Base-by-base conservation (phyloP, 176 grass and related monocot species). In the Lolium rigidum region DNA sequence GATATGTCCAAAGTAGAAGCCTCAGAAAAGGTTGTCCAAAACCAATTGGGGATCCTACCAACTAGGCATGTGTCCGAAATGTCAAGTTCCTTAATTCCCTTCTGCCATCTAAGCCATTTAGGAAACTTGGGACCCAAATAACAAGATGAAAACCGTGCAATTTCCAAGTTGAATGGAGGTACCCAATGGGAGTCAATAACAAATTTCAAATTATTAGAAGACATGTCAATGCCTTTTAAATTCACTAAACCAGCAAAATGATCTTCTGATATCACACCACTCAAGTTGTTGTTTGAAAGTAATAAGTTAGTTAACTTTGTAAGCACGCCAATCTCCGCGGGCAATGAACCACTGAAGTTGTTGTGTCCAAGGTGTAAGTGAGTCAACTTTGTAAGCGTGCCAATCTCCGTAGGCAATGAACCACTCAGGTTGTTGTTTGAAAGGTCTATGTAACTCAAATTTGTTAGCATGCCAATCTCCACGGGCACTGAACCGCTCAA, bases 11-110 rank as follows among this genome's bases (percentile, higher is more conserved):
- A 35, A 57, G 8, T 0, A 3, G 0, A 10, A 15, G 25, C 11
- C 10, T 79, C 18, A 38, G 72, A 79, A 41, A 72, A 63, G 12
- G 10, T 8, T 16, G 70, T 59, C 84, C 89, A 90, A 47, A 90
- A 87, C 84, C 84, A 90, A 72, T 59, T 4, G 0, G 84, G 89
- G 10, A 90, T 10, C 16, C 4, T 26, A 1, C 22, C 84, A 35
- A 9, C 14, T 49, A 90, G 49, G 0, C 51, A 13, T 4, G 74
- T 73, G 28, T 74, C 63, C 28, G 52, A 83, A 10, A 90, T 44
- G 0, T 39, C 0, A 16, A 90, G 58, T 0, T 0, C 0, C 2
- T 1, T 1, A 2, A 11, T 72, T 0, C 9, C 5, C 39, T 39
- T 87, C 16, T 65, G 84, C 10, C n/a, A 77, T 43, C 9, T 58